Conservation (phyloP, 176 grass and related monocot genomes). For the Ananas comosus region DNA sequence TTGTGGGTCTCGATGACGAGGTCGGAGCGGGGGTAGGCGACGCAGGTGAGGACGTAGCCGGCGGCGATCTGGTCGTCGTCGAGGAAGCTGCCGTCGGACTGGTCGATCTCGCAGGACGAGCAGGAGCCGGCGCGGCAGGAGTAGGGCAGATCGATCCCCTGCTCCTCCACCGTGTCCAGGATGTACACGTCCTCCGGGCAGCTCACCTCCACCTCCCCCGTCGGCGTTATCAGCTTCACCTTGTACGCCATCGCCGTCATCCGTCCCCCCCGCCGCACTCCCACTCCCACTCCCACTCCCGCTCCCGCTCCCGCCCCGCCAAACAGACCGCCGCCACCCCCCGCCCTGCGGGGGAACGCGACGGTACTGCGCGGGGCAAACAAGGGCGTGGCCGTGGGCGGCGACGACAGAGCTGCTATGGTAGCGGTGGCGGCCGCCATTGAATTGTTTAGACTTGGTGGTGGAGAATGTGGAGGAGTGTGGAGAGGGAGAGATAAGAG, state of each 20-base stretch:
- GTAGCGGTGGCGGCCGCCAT: slow-evolving; percentile 8
- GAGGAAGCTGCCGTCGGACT: slow-evolving; percentile 69
- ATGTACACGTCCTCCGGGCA: slow-evolving; percentile 53
- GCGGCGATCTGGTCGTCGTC: slow-evolving; percentile 44
- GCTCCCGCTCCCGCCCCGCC: neutral
- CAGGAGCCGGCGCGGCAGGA: slow-evolving; percentile 65
- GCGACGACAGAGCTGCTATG: slow-evolving; percentile 35
- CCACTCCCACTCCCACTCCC: neutral
- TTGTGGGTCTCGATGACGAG: slow-evolving; percentile 81
- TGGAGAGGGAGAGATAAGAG: neutral
- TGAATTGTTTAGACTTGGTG: neutral
- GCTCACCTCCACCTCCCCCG: slow-evolving; percentile 16
- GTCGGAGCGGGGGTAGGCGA: slow-evolving; percentile 58
- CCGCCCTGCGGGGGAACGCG: slow-evolving; percentile 2
- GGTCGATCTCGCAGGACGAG: slow-evolving; percentile 67
- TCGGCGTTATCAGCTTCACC: slow-evolving; percentile 27
- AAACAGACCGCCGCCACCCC: neutral
- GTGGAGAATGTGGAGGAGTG: neutral
- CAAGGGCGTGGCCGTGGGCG: slow-evolving; percentile 34
- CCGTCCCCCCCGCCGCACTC: neutral
- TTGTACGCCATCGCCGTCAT: slow-evolving; percentile 33
- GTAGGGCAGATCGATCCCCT: slow-evolving; percentile 55
- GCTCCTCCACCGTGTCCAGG: slow-evolving; percentile 57
- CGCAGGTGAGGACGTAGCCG: slow-evolving; percentile 66
- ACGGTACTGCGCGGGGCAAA: neutral